Evolutionary conservation across 208 protist species (phyloP).

Genomic region (Trypanosoma scelopori): DNA sequence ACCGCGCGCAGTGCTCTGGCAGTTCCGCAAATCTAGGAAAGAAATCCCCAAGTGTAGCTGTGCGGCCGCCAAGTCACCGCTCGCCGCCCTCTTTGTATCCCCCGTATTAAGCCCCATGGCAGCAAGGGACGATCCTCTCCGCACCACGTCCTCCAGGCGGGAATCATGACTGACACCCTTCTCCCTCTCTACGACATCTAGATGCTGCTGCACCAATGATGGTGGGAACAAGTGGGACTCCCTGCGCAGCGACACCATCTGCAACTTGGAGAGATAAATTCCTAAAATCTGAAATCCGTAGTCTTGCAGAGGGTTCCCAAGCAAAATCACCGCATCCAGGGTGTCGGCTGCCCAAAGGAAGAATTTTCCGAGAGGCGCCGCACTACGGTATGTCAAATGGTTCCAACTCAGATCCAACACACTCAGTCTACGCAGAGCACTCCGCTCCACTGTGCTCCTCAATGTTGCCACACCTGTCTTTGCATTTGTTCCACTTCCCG

Average conservation of each 20-base stretch:
- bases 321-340: constrained; percentile 58
- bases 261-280: constrained; percentile 68
- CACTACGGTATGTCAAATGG: constrained; percentile 57
- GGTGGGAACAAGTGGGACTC: constrained; percentile 47
- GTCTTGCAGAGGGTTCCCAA: constrained; percentile 66
- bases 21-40: constrained; percentile 58
- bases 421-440: constrained; percentile 35
- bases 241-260: constrained; percentile 25
- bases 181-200: background rate
- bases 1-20: constrained; percentile 55
- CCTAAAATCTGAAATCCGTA: constrained; percentile 77
- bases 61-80: background rate
- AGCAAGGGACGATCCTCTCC: background rate
- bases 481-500: background rate
- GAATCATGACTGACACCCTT: background rate
- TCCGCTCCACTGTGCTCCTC: background rate
- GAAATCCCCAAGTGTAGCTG: constrained; percentile 49
- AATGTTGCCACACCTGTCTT: background rate
- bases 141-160: background rate
- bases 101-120: background rate
- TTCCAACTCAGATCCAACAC: constrained; percentile 76
- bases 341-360: constrained; percentile 62
- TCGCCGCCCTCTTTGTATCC: background rate
- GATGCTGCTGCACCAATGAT: constrained; percentile 30
- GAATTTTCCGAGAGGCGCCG: constrained; percentile 60